Conservation (phyloP, 2,329 filamentous ascomycete genomes). For the Teratosphaeria destructans region DNA sequence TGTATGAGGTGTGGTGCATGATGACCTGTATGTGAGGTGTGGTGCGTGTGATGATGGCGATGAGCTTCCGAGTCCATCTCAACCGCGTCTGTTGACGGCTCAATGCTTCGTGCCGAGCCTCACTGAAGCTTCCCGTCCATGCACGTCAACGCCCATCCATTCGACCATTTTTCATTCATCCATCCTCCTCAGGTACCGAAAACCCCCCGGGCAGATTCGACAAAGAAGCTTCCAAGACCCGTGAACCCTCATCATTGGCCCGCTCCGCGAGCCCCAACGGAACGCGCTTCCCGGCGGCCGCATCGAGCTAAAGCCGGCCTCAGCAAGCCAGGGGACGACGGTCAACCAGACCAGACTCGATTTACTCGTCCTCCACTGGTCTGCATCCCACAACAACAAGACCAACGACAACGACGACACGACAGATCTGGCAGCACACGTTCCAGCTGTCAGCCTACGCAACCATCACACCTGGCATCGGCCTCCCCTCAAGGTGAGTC, state of each 20-base stretch:
- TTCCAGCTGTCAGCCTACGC: background rate
- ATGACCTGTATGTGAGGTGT: background rate
- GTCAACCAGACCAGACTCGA: slow-evolving; percentile 4
- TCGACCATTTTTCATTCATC: background rate
- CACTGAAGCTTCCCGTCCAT: background rate
- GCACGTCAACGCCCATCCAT: background rate
- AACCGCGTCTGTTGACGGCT: background rate
- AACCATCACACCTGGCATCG: background rate
- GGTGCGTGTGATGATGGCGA: background rate
- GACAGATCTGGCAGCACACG: background rate
- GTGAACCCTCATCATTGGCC: background rate
- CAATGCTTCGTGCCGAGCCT: background rate
- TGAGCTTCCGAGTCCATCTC: background rate
- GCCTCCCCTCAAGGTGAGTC: slow-evolving; percentile 1
- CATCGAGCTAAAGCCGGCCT: background rate
- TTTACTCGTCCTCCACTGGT: background rate
- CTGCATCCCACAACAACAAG: background rate
- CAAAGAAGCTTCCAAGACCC: background rate
- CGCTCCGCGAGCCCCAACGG: slow-evolving; percentile 1
- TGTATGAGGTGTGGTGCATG: background rate
- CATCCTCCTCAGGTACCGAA: no score
- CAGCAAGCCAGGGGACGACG: background rate
- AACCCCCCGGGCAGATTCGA: background rate
- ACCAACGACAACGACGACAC: background rate
- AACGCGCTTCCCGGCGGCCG: background rate